Evolutionary conservation across 495 filamentous ascomycete genomes (phyloP).

Genomic region (Aspergillus diversus): DNA sequence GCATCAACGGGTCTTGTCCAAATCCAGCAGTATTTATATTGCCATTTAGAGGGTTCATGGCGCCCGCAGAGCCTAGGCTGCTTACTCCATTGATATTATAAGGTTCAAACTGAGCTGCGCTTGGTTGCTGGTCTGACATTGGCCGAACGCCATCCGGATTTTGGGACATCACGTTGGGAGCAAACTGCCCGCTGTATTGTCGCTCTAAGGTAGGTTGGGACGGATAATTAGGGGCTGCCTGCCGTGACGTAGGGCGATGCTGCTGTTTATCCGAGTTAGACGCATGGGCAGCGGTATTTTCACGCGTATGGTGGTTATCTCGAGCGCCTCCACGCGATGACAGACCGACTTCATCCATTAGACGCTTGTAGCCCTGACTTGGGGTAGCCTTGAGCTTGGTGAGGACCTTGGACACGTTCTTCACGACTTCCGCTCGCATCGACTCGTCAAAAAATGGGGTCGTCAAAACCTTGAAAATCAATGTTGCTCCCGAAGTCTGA

Average conservation of each 20-base stretch:
- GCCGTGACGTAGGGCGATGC: conserved; percentile 53
- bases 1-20: conserved; percentile 43
- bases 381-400: conserved; percentile 89
- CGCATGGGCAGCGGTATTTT: conserved; percentile 32
- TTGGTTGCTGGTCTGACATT: conserved; percentile 45
- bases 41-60: conserved; percentile 31
- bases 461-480: conserved; percentile 98
- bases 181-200: conserved; percentile 51
- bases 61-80: conserved; percentile 28
- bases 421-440: conserved; percentile 82
- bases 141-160: conserved; percentile 41
- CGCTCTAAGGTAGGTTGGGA: conserved; percentile 48
- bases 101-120: conserved; percentile 43
- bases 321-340: conserved; percentile 62
- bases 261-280: conserved; percentile 50
- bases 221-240: conserved; percentile 46
- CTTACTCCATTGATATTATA: conserved; percentile 46
- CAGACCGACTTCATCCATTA: conserved; percentile 96
- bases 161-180: conserved; percentile 40
- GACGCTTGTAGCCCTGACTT: conserved; percentile 93
- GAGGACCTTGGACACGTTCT: conserved; percentile 88
- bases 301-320: conserved; percentile 49
- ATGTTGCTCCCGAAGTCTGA: conserved; percentile 87
- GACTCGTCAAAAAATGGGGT: conserved; percentile 97
- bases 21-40: conserved; percentile 38